These are phyloP conservation scores for Scutellaria galericulata DNA, from an alignment of 257 asterid species.

Conservation along the genomic window DNA sequence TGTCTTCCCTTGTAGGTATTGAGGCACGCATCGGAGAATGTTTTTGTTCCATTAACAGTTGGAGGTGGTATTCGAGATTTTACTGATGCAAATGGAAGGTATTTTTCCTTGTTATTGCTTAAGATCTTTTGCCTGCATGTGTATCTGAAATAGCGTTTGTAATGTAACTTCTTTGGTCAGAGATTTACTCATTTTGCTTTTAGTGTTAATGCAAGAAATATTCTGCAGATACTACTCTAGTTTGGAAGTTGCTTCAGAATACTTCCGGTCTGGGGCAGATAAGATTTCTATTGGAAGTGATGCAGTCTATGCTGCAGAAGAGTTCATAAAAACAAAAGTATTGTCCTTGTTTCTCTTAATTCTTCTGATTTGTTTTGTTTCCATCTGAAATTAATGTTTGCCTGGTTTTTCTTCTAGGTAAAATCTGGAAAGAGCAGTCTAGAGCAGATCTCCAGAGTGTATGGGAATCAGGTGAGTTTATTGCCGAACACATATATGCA, in stretches of 20 bases:
- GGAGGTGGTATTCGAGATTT: slow-evolving; percentile 98
- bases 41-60: slow-evolving; percentile 91
- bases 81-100: slow-evolving; percentile 89
- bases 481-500: not conserved
- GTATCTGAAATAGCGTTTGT: not conserved
- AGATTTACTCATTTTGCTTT: slow-evolving; percentile 19
- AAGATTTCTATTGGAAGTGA: slow-evolving; percentile 96
- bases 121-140: slow-evolving; percentile 6
- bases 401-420: slow-evolving; percentile 50
- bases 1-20: slow-evolving; percentile 58
- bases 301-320: slow-evolving; percentile 98
- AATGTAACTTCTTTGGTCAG: not conserved
- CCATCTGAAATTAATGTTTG: slow-evolving; percentile 26
- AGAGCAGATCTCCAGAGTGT: slow-evolving; percentile 91
- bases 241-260: slow-evolving; percentile 97
- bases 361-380: slow-evolving; percentile 15
- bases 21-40: slow-evolving; percentile 75
- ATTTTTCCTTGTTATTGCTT: slow-evolving; percentile 9
- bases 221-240: slow-evolving; percentile 81
- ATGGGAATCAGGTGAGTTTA: slow-evolving; percentile 82
- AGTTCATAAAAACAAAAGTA: slow-evolving; percentile 81
- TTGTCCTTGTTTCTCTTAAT: slow-evolving; percentile 19
- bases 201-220: slow-evolving; percentile 15
- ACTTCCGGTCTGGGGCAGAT: slow-evolving; percentile 98
- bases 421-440: slow-evolving; percentile 92